phyloP scores from a whole-genome alignment of 2,329 filamentous ascomycete genomes.

The Paecilomyces fulvus region DNA sequence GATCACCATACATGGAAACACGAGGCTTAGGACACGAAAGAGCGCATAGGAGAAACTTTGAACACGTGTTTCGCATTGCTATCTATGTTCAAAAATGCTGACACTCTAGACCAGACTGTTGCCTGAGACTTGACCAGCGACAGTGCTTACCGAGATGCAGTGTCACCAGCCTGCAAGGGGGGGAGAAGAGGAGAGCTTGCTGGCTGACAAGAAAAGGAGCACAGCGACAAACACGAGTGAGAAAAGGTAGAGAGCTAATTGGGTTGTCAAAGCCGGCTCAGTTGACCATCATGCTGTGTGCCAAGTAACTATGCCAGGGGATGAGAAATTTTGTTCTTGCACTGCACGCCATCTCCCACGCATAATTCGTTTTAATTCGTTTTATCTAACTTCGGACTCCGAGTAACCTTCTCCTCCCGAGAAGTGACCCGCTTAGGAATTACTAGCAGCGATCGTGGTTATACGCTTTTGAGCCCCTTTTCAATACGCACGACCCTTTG shows the following conservation, averaged over 20 bases:
- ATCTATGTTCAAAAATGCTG: not conserved
- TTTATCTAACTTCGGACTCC: not conserved
- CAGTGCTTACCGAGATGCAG: not conserved
- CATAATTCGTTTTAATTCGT: not conserved
- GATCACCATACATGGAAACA: not conserved
- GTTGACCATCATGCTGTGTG: not conserved
- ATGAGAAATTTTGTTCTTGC: not conserved
- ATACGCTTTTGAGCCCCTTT: not conserved
- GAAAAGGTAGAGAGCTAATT: not conserved
- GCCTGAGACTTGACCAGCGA: not conserved
- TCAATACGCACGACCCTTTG: not conserved
- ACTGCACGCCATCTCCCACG: not conserved
- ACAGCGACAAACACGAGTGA: not conserved
- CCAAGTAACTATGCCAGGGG: not conserved
- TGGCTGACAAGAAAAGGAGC: not conserved
- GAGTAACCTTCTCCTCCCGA: not conserved
- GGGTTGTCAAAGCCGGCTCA: not conserved
- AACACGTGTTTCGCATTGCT: not conserved
- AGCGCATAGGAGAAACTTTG: not conserved
- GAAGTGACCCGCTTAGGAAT: not conserved
- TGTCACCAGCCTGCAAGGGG: not conserved
- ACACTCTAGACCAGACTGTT: not conserved
- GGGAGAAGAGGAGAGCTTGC: not conserved
- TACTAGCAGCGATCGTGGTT: not conserved
- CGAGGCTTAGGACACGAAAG: not conserved